phyloP scores from a whole-genome alignment of 306 rosid species.

The Fragaria vesca region DNA sequence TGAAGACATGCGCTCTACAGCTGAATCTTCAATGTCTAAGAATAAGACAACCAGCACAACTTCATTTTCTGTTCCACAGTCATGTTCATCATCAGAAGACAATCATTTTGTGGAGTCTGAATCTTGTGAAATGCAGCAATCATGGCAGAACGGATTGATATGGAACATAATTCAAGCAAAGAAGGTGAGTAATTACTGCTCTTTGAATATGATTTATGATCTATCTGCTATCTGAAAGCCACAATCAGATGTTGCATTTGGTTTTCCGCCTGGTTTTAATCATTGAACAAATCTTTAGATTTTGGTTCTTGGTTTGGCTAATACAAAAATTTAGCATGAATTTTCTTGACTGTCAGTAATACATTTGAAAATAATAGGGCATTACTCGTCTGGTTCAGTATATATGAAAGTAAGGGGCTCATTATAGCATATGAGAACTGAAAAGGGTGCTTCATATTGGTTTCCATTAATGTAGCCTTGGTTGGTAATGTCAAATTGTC shows the following conservation, averaged over 20 bases:
- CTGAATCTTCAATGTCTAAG: constrained; percentile 73
- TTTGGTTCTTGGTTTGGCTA: background rate
- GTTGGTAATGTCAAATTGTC: background rate
- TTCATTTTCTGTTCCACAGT: constrained; percentile 79
- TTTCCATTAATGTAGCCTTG: background rate
- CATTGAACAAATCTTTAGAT: background rate
- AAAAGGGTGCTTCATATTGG: background rate
- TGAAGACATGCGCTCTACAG: constrained; percentile 71
- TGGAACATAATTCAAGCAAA: constrained; percentile 53
- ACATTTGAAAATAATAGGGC: background rate
- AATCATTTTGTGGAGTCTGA: constrained; percentile 26
- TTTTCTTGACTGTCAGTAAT: constrained; percentile 1
- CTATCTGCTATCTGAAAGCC: background rate
- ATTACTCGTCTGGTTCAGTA: background rate
- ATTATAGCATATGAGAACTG: background rate
- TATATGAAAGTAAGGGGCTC: background rate
- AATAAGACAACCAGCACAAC: constrained; percentile 57
- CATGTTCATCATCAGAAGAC: constrained; percentile 44
- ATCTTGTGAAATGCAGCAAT: constrained; percentile 46
- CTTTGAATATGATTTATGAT: too few species aligned
- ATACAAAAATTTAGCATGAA: background rate
- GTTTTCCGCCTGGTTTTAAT: background rate
- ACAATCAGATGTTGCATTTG: background rate
- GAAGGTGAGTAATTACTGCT: constrained; percentile 35
- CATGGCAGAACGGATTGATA: constrained; percentile 51